Evolutionary conservation across 106 monocot genomes (phyloP).

Genomic region (Dactylorhiza incarnata): DNA sequence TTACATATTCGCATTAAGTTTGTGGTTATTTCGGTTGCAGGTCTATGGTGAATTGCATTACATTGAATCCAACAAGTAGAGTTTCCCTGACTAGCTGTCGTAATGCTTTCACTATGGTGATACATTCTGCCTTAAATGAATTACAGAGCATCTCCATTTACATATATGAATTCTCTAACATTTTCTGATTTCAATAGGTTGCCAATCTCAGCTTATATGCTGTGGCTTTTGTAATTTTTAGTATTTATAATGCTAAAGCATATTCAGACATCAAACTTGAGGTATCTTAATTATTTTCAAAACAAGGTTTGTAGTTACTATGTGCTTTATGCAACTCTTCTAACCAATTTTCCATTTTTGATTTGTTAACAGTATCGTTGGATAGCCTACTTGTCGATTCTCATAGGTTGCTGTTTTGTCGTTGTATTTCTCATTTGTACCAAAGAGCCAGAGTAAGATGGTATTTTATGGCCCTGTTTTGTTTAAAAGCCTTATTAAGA

Average conservation of each 20-base stretch:
- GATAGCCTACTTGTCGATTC: constrained; percentile 85
- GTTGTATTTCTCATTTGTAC: constrained; percentile 66
- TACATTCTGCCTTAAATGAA: not conserved
- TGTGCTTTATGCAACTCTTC: not conserved
- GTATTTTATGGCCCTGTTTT: not conserved
- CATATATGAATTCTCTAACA: constrained; percentile 2
- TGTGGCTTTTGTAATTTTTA: constrained; percentile 70
- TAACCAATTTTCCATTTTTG: constrained; percentile 11
- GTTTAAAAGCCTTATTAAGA: not conserved
- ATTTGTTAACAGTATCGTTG: constrained; percentile 60
- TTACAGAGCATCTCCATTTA: not conserved
- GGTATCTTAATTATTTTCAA: constrained; percentile 28
- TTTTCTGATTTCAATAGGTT: constrained; percentile 30
- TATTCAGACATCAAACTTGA: constrained; percentile 43
- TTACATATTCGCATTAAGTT: not conserved
- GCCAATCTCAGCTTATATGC: constrained; percentile 87
- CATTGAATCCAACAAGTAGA: constrained; percentile 69
- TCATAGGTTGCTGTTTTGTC: constrained; percentile 76
- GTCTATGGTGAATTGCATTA: constrained; percentile 92
- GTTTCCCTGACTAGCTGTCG: constrained; percentile 88
- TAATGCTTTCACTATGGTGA: constrained; percentile 93
- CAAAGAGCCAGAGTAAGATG: constrained; percentile 76
- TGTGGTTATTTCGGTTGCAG: constrained; percentile 25
- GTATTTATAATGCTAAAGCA: constrained; percentile 34
- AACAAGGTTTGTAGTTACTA: constrained; percentile 4